Percentiles rank a stretch among this genome's conserved stretches.
phyloP scores from a whole-genome alignment of 1,284 basidiomycete genomes.

The Omphalotus olearius region DNA sequence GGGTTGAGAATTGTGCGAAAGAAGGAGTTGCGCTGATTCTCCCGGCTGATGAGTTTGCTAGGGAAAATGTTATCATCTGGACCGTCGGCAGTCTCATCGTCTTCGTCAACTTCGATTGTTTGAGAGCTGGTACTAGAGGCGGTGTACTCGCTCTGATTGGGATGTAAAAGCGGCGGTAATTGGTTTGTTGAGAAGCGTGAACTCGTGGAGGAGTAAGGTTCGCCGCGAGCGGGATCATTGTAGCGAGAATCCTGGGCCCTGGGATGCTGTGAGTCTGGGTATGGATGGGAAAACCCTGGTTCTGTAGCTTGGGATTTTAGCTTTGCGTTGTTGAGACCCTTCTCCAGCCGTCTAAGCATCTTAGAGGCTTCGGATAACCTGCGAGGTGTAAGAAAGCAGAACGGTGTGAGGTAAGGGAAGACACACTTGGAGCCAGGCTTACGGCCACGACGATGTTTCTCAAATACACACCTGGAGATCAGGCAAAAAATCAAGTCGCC shows the following conservation, averaged over 20 bases:
- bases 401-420: slow-evolving; percentile 16
- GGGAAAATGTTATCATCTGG: slow-evolving; percentile 63
- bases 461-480: slow-evolving; percentile 63
- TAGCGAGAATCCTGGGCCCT: slow-evolving; percentile 15
- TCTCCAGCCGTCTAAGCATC: slow-evolving; percentile 80
- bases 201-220: slow-evolving; percentile 27
- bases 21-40: slow-evolving; percentile 70
- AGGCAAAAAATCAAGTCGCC: slow-evolving; percentile 16
- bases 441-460: slow-evolving; percentile 80
- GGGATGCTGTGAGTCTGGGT: slow-evolving; percentile 15
- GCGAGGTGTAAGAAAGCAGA: slow-evolving; percentile 13
- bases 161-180: slow-evolving; percentile 40
- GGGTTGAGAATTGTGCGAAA: slow-evolving; percentile 79
- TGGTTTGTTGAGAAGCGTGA: slow-evolving; percentile 41
- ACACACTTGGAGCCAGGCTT: slow-evolving; percentile 85
- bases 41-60: slow-evolving; percentile 63
- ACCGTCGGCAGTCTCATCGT: slow-evolving; percentile 59
- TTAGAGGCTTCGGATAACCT: slow-evolving; percentile 83
- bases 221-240: slow-evolving; percentile 25
- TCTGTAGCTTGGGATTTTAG: slow-evolving; percentile 45
- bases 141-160: slow-evolving; percentile 29
- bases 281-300: slow-evolving; percentile 20
- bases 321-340: slow-evolving; percentile 73
- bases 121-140: slow-evolving; percentile 35
- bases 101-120: slow-evolving; percentile 50